Percentiles rank a stretch among this genome's conserved stretches.
Conservation (phyloP, 306 rosid genomes). For the Datisca glomerata region DNA sequence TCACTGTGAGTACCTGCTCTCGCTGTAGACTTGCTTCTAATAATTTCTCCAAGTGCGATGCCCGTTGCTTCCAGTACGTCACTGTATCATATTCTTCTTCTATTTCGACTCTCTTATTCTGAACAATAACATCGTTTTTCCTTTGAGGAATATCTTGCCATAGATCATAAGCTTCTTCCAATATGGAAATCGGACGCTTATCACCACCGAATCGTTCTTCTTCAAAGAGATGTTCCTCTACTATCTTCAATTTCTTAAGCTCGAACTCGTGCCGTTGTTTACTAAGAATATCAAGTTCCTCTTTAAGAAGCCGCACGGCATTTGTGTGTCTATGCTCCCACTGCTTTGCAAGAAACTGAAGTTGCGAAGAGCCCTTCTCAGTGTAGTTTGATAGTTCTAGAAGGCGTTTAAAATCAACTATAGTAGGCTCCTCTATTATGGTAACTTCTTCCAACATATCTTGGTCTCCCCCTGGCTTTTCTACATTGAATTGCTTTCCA, state of each 20-base stretch:
- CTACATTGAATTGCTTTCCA: conserved; percentile 83
- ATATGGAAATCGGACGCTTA: conserved; percentile 75
- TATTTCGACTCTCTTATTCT: conserved; percentile 55
- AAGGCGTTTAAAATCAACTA: conserved; percentile 75
- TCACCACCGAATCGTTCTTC: conserved; percentile 58
- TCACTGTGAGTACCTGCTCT: conserved; percentile 57
- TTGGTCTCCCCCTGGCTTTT: conserved; percentile 71
- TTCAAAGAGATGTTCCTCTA: conserved; percentile 67
- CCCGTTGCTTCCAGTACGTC: conserved; percentile 74
- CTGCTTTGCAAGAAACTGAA: conserved; percentile 60
- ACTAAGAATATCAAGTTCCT: conserved; percentile 76
- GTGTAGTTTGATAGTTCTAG: conserved; percentile 74
- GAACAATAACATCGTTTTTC: conserved; percentile 51
- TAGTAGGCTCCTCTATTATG: conserved; percentile 61
- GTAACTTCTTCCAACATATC: conserved; percentile 87
- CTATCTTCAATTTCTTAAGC: conserved; percentile 74
- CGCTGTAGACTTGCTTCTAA: conserved; percentile 62
- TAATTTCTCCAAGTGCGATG: conserved; percentile 46
- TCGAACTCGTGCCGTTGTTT: conserved; percentile 70
- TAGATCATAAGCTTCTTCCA: conserved; percentile 72
- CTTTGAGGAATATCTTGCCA: conserved; percentile 58
- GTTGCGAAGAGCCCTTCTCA: conserved; percentile 79
- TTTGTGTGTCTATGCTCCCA: conserved; percentile 96
- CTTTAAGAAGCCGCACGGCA: conserved; percentile 67
- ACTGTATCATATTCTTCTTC: conserved; percentile 71